A percentile compares a stretch with the other conserved stretches of the same genome.
Conservation (phyloP, 1,284 basidiomycete genomes). For the Trametes versicolor region DNA sequence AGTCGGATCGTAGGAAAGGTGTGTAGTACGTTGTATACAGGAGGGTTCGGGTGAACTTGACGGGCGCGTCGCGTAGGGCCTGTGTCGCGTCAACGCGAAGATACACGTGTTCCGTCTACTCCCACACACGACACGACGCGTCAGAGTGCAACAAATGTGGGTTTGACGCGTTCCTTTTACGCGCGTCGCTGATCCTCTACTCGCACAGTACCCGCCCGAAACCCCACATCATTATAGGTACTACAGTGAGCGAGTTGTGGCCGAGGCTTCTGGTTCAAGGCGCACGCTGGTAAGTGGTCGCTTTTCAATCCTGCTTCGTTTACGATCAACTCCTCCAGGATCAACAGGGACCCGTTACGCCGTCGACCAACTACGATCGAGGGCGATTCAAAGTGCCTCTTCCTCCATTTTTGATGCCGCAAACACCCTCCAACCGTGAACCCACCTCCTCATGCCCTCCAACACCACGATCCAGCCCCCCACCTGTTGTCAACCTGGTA, state of each 20-base stretch:
- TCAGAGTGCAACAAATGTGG: constrained; percentile 44
- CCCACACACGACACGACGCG: constrained; percentile 44
- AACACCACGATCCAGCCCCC: constrained; percentile 61
- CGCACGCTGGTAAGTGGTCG: constrained; percentile 28
- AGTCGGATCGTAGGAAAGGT: constrained; percentile 55
- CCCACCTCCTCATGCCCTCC: constrained; percentile 53
- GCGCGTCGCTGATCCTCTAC: neutral
- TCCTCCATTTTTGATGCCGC: constrained; percentile 22
- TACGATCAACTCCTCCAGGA: constrained; percentile 25
- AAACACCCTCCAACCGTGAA: constrained; percentile 39
- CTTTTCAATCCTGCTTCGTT: neutral
- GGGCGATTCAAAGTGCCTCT: constrained; percentile 33
- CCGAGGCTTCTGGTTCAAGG: constrained; percentile 40
- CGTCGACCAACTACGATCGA: constrained; percentile 28
- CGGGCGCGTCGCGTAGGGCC: constrained; percentile 44
- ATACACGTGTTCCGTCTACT: constrained; percentile 49
- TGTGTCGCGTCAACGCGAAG: constrained; percentile 66
- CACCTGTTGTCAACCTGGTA: constrained; percentile 70
- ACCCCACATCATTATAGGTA: constrained; percentile 47
- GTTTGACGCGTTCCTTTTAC: constrained; percentile 35
- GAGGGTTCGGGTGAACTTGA: neutral
- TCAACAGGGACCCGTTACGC: constrained; percentile 31
- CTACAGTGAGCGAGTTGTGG: constrained; percentile 45
- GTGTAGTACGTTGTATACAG: constrained; percentile 16
- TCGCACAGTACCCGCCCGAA: constrained; percentile 32